Base-by-base conservation (phyloP, 1,139 yeast genomes). In the Blastobotrys malaysiensis region DNA sequence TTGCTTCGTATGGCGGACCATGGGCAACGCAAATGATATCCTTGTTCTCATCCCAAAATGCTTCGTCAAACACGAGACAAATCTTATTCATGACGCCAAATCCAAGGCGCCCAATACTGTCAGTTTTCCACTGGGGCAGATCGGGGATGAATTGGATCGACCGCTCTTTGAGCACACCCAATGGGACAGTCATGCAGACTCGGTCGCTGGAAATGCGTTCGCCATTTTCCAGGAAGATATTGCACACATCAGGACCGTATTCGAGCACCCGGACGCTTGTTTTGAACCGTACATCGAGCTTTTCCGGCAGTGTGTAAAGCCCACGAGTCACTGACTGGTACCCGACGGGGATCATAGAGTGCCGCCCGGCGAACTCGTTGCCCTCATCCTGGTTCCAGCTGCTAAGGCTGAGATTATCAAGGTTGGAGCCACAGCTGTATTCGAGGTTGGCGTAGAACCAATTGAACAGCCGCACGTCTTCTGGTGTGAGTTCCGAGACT, bases 371-470 rank as follows among this genome's bases (percentile, higher is more conserved):
- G 53, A 75, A 73, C 50, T 73, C 70, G 49, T 72, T 68, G 4
- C 72, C 73, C 24, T 73, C 73, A 48, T 74, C 76, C 50, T 74
- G 77, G 46, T 73, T 73, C 78, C 78, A 74, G 26, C 72, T 66
- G 13, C 70, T 63, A 43, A 74, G 62, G 52, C 76, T 69, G 9
- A 74, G 65, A 43, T 68, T 62, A 51, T 72, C 69, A 20, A 73
- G 61, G 22, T 65, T 60, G 13, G 74, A 67, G 16, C 76, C 77
- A 46, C 68, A 65, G n/a, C 66, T 62, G 59, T 70, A 71, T 61
- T 74, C 78, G 46, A 74, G 64, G 54, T 73, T 74, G 7, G 77
- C 76, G 51, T 67, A 66, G 51, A 75, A 72, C 78, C 78, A 74
- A 52, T 70, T 71, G 43, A 74, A 59, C 1, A 74, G 61, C 5